These are phyloP conservation scores for Phalaenopsis equestris DNA, from an alignment of 106 monocot genomes.

Conservation along the genomic window DNA sequence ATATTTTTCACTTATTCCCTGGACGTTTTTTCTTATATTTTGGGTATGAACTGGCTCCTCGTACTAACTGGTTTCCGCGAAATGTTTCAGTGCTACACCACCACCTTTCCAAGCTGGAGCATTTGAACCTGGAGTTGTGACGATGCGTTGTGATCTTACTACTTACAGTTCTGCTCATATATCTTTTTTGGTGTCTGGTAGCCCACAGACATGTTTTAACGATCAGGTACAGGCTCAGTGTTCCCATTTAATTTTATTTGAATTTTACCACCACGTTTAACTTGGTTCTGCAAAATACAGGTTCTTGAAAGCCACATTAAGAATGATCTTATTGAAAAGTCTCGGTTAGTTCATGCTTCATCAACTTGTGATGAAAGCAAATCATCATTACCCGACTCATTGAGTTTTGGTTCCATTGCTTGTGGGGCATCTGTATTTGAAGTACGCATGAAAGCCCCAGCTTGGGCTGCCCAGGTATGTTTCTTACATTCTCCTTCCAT, in stretches of 20 bases:
- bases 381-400: conserved; percentile 27
- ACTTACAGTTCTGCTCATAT: conserved; percentile 84
- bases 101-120: conserved; percentile 74
- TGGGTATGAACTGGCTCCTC: too few relatives aligned
- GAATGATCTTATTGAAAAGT: conserved; percentile 71
- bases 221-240: conserved; percentile 44
- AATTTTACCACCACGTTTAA: background rate
- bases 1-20: too few relatives aligned
- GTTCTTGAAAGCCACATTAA: conserved; percentile 81
- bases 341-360: conserved; percentile 42
- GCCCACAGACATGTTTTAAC: conserved; percentile 87
- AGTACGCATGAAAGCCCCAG: conserved; percentile 65
- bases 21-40: too few relatives aligned
- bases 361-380: conserved; percentile 27
- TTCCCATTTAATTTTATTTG: background rate
- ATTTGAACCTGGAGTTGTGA: conserved; percentile 78
- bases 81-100: conserved; percentile 58
- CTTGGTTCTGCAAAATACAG: conserved; percentile 24
- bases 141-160: conserved; percentile 89
- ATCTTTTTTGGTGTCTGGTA: conserved; percentile 78
- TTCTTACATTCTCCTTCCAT: background rate
- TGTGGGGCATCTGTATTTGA: conserved; percentile 70
- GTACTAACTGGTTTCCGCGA: background rate
- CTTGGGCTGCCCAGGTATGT: conserved; percentile 79
- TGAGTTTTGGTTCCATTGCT: conserved; percentile 52